Evolutionary conservation across 202 grass and related monocot genomes (phyloP), one percentile per base, ranked within the genome.

Genomic region (Tripidium arundinaceum): DNA sequence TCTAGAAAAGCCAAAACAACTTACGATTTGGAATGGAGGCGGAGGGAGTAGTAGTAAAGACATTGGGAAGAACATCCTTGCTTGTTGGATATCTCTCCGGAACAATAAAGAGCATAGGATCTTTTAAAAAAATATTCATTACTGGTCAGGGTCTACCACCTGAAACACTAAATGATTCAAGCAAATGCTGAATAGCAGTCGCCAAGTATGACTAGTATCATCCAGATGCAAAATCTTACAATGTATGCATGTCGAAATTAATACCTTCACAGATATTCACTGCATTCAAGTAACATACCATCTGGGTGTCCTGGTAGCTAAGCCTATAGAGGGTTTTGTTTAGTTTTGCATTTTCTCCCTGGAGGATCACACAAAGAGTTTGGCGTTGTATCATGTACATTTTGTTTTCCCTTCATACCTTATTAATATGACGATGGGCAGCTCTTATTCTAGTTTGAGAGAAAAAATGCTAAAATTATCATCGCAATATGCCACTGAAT

Each of bases 151-250:
- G 36, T 83, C 15, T 58, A 71, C 19, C 46, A 73, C 62, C 40
- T 47, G 25, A 12, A 77, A 80, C 13, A 19, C 52, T 75, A 38
- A 10, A 76, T 34, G 70, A 75, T 80, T 70, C 55, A 27, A 83
- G 68, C 10, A 79, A 80, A 70, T 70, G 34, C 55, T 70, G 42
- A 74, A 75, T 70, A 24, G 42, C 26, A 37, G 63, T 68, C 22
- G 29, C 12, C 15, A 0, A 65, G 59, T 52, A 16, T 74, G 25
- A 86, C 39, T 65, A 49, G 31, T 57, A 88, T 54, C 8, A 16
- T 64, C 22, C 31, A 80, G 70, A 84, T 63, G 9, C n/a, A 75
- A 75, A 79, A 69, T 11, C 19, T 34, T 83, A 54, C 68, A 64
- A 70, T 12, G 14, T 70, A 63, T 65, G 9, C 28, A 47, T 59